Evolutionary conservation across 805 yeast species (phyloP), one percentile per base, ranked within the genome.

Genomic region (Millerozyma acaciae): DNA sequence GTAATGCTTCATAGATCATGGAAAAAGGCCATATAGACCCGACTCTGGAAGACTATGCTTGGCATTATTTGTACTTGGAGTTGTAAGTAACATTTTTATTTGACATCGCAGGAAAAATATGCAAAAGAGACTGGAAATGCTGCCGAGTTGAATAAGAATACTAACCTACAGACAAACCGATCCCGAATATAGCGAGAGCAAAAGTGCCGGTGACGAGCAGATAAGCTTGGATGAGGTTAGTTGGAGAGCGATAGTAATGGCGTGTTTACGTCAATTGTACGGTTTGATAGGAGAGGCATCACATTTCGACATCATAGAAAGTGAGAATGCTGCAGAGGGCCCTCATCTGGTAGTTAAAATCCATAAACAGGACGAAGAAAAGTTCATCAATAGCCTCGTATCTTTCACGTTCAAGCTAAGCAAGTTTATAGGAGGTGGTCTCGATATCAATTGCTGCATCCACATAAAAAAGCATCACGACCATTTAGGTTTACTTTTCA

Each of bases 261-360:
- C 44, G 4, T 45, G 55, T 18, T 35, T 62, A n/a, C 39, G 41
- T 5, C 53, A 51, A 24, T 38, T 58, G 18, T 51, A 62, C 33
- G 69, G 69, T 1, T 32, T 62, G 8, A 41, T 55, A 12, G 69
- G 69, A 4, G 60, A 58, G 35, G 47, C 66, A 0, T 21, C 53
- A 6, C 58, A 48, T 32, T 57, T 47, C 39, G 65, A 59, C 29
- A 32, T 62, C 4, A 41, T 60, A 12, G 41, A 45, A 12, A 32
- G 37, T 8, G 40, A 33, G 21, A 35, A 41, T 8, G 27, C 28
- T 4, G 40, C 34, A n/a, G 25, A 21, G 9, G 50, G 50, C 7
- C 16, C 33, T 2, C 34, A 36, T 27, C 44, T 51, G 33, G 34
- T 55, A 7, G 32, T 65, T n/a, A 47, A 60, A 37, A 44, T 61